Evolutionary conservation across 805 yeast genomes (phyloP).

Genomic region (Millerozyma miso): DNA sequence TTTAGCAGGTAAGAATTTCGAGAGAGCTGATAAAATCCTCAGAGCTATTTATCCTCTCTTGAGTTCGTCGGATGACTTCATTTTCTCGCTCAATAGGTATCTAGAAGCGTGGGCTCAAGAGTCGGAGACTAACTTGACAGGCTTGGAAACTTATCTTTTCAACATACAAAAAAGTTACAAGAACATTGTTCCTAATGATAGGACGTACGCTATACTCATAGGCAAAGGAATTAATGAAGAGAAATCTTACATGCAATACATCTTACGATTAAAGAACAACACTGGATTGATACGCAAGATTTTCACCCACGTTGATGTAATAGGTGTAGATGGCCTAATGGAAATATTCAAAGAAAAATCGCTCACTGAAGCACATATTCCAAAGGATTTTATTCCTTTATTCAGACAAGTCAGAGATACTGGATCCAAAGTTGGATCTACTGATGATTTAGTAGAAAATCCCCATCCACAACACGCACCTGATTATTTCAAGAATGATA

Average conservation of each 20-base stretch:
- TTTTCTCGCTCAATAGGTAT: slow-evolving; percentile 67
- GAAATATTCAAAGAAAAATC: slow-evolving; percentile 22
- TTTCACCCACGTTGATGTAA: slow-evolving; percentile 47
- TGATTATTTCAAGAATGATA: slow-evolving; percentile 29
- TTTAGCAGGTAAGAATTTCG: slow-evolving; percentile 57
- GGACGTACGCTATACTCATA: slow-evolving; percentile 57
- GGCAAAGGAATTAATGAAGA: slow-evolving; percentile 30
- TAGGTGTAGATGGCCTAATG: slow-evolving; percentile 46
- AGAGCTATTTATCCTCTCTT: slow-evolving; percentile 53
- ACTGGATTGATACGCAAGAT: slow-evolving; percentile 19
- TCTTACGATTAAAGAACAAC: slow-evolving; percentile 10
- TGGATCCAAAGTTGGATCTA: slow-evolving; percentile 4
- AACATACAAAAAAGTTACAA: slow-evolving; percentile 20
- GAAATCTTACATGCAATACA: slow-evolving; percentile 6
- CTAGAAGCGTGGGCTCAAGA: slow-evolving; percentile 39
- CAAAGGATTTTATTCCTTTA: slow-evolving; percentile 27
- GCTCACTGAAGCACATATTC: slow-evolving; percentile 27
- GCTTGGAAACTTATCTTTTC: slow-evolving; percentile 41
- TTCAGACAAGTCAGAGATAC: slow-evolving; percentile 22
- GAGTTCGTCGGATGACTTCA: slow-evolving; percentile 42
- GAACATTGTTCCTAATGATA: slow-evolving; percentile 41
- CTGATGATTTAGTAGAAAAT: slow-evolving; percentile 6
- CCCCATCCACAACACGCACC: slow-evolving; percentile 18
- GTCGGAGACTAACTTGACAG: slow-evolving; percentile 35
- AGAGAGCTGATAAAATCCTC: slow-evolving; percentile 66